A percentile compares a stretch with the other conserved stretches of the same genome.
These are phyloP conservation scores for Drechslera avenae DNA, from an alignment of 2,329 filamentous ascomycete genomes.

Conservation along the genomic window DNA sequence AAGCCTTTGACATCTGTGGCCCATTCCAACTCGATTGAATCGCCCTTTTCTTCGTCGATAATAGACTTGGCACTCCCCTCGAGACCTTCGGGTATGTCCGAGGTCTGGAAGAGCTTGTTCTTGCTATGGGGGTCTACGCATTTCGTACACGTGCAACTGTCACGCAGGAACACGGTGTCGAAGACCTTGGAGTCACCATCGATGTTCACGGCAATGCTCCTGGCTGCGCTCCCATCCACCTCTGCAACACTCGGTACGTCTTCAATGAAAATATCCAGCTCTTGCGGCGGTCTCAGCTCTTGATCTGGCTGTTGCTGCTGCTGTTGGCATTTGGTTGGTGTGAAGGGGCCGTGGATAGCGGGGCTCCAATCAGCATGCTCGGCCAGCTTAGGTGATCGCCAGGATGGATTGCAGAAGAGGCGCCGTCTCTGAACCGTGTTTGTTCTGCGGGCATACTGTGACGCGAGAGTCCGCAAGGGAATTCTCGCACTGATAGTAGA, in stretches of 20 bases:
- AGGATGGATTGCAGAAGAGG: slow-evolving; percentile 29
- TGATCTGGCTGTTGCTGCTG: slow-evolving; percentile 25
- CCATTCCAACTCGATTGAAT: slow-evolving; percentile 65
- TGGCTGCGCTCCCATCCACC: slow-evolving; percentile 32
- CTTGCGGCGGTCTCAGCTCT: slow-evolving; percentile 13
- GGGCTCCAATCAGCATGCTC: slow-evolving; percentile 28
- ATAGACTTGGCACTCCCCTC: slow-evolving; percentile 44
- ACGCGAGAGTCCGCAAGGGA: slow-evolving; percentile 3
- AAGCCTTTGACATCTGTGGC: slow-evolving; percentile 58
- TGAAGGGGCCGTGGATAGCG: slow-evolving; percentile 26
- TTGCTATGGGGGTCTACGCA: slow-evolving; percentile 65
- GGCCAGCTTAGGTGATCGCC: slow-evolving; percentile 20
- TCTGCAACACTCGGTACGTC: slow-evolving; percentile 19
- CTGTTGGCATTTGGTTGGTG: slow-evolving; percentile 23
- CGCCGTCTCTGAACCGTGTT: slow-evolving; percentile 7
- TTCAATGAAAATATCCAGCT: slow-evolving; percentile 15
- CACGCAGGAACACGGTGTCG: slow-evolving; percentile 55
- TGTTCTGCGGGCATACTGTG: neutral
- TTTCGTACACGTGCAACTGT: slow-evolving; percentile 62
- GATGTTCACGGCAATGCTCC: slow-evolving; percentile 40
- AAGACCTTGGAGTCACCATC: slow-evolving; percentile 39
- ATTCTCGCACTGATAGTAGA: slow-evolving; percentile 31
- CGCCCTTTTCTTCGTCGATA: slow-evolving; percentile 48
- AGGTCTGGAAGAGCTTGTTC: slow-evolving; percentile 68
- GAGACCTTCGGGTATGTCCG: slow-evolving; percentile 62